Evolutionary conservation across 2,329 filamentous ascomycete species (phyloP).

Genomic region (Pseudofabraea citricarpa): DNA sequence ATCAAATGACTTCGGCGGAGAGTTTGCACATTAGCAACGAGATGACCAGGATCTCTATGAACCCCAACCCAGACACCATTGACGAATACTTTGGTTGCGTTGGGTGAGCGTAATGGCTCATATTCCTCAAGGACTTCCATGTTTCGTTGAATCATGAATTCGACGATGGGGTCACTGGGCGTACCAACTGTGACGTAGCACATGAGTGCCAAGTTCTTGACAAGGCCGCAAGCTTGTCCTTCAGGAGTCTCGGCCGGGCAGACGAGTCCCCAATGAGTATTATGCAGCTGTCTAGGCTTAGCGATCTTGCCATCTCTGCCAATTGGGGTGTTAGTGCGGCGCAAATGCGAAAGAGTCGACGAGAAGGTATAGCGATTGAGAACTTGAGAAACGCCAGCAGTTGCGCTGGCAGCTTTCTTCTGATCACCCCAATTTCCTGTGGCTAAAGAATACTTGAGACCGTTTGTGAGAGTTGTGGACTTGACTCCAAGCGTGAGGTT

Average conservation of each 20-base stretch:
- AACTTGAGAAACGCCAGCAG: conserved; percentile 96
- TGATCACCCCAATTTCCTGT: conserved; percentile 99
- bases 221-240: conserved; percentile 94
- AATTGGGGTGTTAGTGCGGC: conserved; percentile 95
- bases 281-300: conserved; percentile 95
- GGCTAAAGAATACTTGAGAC: conserved; percentile 91
- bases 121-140: conserved; percentile 98
- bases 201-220: conserved; percentile 98
- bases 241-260: conserved; percentile 97
- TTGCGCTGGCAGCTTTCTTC: conserved; percentile 94
- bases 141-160: conserved; percentile 92
- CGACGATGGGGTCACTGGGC: conserved; percentile 81
- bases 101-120: conserved; percentile 75
- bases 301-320: conserved; percentile 97
- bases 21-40: conserved; percentile 74
- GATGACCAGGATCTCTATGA: conserved; percentile 79
- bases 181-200: conserved; percentile 97
- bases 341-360: conserved; percentile 92
- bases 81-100: conserved; percentile 96
- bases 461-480: conserved; percentile 84
- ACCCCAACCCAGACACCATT: conserved; percentile 98
- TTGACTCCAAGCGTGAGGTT: conserved; percentile 89
- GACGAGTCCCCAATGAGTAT: conserved; percentile 97
- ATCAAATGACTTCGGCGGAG: conserved; percentile 78
- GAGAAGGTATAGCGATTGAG: conserved; percentile 96